Conservation (phyloP, 2,329 filamentous ascomycete genomes). For the Thielaviopsis euricoi region DNA sequence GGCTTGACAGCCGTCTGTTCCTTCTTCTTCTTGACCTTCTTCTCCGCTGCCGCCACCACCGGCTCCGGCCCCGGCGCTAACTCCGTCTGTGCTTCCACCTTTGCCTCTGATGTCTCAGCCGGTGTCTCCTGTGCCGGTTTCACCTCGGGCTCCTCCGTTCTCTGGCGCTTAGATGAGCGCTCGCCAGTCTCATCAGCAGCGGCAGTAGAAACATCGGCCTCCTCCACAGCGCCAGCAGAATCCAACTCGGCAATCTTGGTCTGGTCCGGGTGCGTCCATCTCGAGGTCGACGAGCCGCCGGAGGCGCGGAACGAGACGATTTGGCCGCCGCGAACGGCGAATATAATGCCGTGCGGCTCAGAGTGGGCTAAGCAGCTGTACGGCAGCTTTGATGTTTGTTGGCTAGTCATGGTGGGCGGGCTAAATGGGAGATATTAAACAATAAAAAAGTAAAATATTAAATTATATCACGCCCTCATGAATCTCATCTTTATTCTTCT, state of each 20-base stretch:
- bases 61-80: constrained; percentile 12
- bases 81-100: constrained; percentile 21
- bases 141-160: constrained; percentile 12
- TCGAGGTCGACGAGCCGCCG: constrained; percentile 40
- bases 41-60: constrained; percentile 15
- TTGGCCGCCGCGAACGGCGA: constrained; percentile 57
- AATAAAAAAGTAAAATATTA: neutral
- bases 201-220: constrained; percentile 13
- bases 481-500: too few species aligned
- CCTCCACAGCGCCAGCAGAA: constrained; percentile 12
- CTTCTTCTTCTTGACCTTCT: constrained; percentile 19
- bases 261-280: constrained; percentile 40
- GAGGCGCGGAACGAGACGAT: constrained; percentile 50
- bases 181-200: constrained; percentile 4
- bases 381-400: constrained; percentile 32
- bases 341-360: constrained; percentile 38
- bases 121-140: constrained; percentile 9
- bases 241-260: constrained; percentile 16
- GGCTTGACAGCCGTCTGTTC: constrained; percentile 20
- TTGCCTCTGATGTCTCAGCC: constrained; percentile 20
- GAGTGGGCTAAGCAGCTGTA: constrained; percentile 44
- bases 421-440: neutral
- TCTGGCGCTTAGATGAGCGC: constrained; percentile 9
- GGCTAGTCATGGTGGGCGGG: constrained; percentile 5
- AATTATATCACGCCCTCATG: too few species aligned